Evolutionary conservation across 1,139 yeast species (phyloP), one percentile per base, ranked within the genome.

Genomic region (Nakaseomyces delphensis): DNA sequence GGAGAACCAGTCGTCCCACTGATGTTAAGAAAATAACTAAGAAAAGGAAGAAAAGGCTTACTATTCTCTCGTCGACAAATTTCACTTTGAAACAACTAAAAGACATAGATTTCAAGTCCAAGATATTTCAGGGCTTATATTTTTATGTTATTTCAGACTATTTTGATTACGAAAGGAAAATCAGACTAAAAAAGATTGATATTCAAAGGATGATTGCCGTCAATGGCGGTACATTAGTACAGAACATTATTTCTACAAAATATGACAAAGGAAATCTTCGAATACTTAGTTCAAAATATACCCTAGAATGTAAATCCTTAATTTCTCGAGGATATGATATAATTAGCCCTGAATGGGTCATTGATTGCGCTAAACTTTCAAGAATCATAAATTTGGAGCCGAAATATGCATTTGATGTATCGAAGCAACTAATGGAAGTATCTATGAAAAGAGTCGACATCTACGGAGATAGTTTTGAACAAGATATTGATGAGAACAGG

Each of bases 301-400:
- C 82, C 0, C 66, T 72, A 1, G 71, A 69, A 33, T 74, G 78
- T 6, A 59, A 62, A 8, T 63, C 66, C 0, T 61, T 77, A 40
- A 55, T 67, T 3, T 59, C 67, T 4, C 57, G 67, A 28, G 80
- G 79, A 0, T 72, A 69, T 50, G 85, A 81, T 53, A 67, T 89
- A 1, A 56, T 86, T 6, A 70, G 64, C 43, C 89, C 94, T 1
- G 61, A 62, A 15, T 91, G 96, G 95, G 59, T 86, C 6, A 65
- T 76, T 38, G 87, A 83, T 49, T 77, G 94, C 52, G 64, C 84
- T 3, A 54, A 62, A 11, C 60, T 67, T 16, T 54, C 62, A 0
- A 48, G 55, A 2, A 43, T 79, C 2, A 60, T 85, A 0, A 73
- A 71, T 1, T 52, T 82, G 9, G 95, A 85, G 51, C 82, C 85